These are phyloP conservation scores for Trichoderma sp. DNA, from an alignment of 2,329 filamentous ascomycete species.

Conservation along the genomic window DNA sequence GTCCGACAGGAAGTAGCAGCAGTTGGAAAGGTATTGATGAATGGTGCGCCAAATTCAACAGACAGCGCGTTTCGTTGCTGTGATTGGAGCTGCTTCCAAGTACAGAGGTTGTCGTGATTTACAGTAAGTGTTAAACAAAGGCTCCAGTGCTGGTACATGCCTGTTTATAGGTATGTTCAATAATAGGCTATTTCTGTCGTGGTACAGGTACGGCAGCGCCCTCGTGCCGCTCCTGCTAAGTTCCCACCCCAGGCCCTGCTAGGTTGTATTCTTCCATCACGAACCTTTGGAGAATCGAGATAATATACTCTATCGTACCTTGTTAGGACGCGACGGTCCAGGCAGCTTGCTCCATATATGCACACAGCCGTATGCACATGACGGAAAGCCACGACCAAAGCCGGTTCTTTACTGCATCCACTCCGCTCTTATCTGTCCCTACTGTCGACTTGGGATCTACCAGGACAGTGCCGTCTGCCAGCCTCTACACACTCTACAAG, in stretches of 20 bases:
- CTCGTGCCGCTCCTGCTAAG: neutral
- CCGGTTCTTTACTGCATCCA: neutral
- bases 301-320: neutral
- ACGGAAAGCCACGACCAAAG: constrained; percentile 7
- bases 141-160: neutral
- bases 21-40: constrained; percentile 6
- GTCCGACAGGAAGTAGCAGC: neutral
- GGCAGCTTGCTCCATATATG: constrained; percentile 3
- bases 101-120: neutral
- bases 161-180: neutral
- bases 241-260: neutral
- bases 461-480: neutral
- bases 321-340: neutral
- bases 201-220: neutral
- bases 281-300: constrained; percentile 14
- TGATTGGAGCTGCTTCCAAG: neutral
- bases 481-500: neutral
- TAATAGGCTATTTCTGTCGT: neutral
- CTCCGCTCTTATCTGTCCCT: constrained; percentile 5
- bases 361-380: constrained; percentile 22
- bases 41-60: neutral
- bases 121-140: neutral
- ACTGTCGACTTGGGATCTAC: neutral
- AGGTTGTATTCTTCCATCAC: neutral
- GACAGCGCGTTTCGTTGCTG: neutral